Base-by-base conservation (phyloP, 257 asterid species). In the Euphrasia confusa region DNA sequence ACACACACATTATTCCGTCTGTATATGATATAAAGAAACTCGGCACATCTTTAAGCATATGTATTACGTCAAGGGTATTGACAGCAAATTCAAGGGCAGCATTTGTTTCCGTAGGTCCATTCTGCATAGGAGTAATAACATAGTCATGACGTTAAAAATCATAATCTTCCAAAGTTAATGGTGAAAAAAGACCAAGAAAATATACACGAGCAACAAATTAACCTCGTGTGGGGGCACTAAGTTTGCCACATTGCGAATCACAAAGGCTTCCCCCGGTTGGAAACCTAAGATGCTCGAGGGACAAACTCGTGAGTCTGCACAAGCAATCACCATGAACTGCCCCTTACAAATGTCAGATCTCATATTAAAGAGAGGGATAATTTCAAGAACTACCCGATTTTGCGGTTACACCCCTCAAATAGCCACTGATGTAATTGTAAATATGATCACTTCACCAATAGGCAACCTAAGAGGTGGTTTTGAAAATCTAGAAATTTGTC, bases 31-130 rank as follows among this genome's bases (percentile, higher is more conserved):
- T 6, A 54, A 14, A 13, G 35, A 47, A 37, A 21, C 37, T n/a
- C 35, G 7, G 26, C 40, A 61, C 13, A 65, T 13, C 3, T 53
- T 5, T 55, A 35, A 48, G 69, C 14, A 18, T 15, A 32, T 32
- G 2, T 3, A 96, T 78, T 76, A 89, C 99, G 71, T 82, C 86
- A 53, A 93, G 94, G 65, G 92, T 18, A 79, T 79, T 93, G 60
- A 89, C 97, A 58, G 99, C 89, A 75, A 89, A 93, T 64, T 89
- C 99, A 69, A 93, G 97, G 65, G 99, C 99, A 14, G 97, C 97
- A 69, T 93, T 89, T 61, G 94, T 84, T 79, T 93, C 99, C 40
- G 97, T 44, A 72, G 97, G 97, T 61, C 86, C 96, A 73, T 74
- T 82, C 99, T 93, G 94, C 81, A 85, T 21, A 60, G 58, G 52